Evolutionary conservation across 768 basidiomycete genomes (phyloP), one percentile per base, ranked within the genome.

Genomic region (Termitomyces sp.): DNA sequence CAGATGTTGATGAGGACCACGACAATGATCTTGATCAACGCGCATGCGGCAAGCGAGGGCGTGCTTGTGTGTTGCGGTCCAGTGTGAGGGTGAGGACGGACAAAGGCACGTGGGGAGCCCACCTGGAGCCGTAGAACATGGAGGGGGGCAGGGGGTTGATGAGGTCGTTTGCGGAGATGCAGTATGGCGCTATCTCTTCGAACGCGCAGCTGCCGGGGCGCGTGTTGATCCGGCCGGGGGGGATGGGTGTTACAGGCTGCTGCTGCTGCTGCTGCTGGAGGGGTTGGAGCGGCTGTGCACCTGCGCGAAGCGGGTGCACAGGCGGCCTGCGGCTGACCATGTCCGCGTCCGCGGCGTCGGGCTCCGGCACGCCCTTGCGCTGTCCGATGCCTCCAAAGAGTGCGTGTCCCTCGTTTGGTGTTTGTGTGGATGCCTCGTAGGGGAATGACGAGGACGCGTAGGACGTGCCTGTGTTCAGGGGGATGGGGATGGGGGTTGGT

Each of bases 71-170:
- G n/a, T n/a, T n/a, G n/a, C n/a, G n/a, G n/a, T n/a, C n/a, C n/a
- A n/a, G n/a, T n/a, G n/a, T n/a, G n/a, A n/a, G n/a, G n/a, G n/a
- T n/a, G n/a, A n/a, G n/a, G n/a, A n/a, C n/a, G n/a, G n/a, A n/a
- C n/a, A n/a, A n/a, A n/a, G n/a, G n/a, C n/a, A n/a, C n/a, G n/a
- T n/a, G n/a, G n/a, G n/a, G n/a, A n/a, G n/a, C 79, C 96, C 96
- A 99, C 6, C 97, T 97, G 0, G 89, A 88, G 32, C 95, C 97
- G 60, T 89, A 91, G 76, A 98, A 98, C 64, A 98, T 74, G 32
- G 91, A 92, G 0, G 88, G 85, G n/a, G 96, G 96, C 0, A 98
- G 80, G 1, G 97, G 97, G 74, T 98, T 98, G 72, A 99, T 93
- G 52, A 98, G 79, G 70, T 99, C 95, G 72, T 98, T 96, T n/a